Percentiles rank a stretch among this genome's conserved stretches.
Conservation (phyloP, 129 eudicot genomes). For the Dittrichia graveolens region DNA sequence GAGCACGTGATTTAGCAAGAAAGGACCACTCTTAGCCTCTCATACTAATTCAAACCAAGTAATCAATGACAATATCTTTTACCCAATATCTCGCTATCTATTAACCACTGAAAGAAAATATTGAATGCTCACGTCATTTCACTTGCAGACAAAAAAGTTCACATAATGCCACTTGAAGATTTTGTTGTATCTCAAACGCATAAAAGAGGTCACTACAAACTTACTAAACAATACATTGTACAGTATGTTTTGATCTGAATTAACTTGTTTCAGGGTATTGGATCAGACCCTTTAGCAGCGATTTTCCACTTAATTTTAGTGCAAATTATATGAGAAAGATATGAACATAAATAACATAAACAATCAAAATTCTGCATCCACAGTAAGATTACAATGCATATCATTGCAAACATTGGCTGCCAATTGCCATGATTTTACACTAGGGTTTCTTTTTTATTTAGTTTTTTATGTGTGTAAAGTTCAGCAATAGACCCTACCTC, state of each 20-base stretch:
- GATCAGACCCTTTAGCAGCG: neutral
- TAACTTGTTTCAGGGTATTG: neutral
- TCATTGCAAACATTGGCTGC: conserved; percentile 9
- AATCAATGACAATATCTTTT: conserved; percentile 39
- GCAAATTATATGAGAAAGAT: neutral
- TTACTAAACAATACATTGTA: conserved; percentile 11
- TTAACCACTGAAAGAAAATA: conserved; percentile 33
- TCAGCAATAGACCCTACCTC: conserved; percentile 30
- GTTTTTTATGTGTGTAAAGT: conserved; percentile 18
- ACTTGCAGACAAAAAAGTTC: conserved; percentile 23
- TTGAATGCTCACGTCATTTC: conserved; percentile 30
- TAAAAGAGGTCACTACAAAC: conserved; percentile 14
- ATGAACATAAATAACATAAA: conserved; percentile 7
- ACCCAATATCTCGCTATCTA: conserved; percentile 33
- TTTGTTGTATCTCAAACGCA: conserved; percentile 17
- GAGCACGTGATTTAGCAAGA: conserved; percentile 39
- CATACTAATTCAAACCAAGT: conserved; percentile 40
- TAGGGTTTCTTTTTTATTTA: neutral
- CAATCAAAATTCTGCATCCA: neutral
- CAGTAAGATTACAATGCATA: conserved; percentile 6
- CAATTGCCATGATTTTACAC: conserved; percentile 17
- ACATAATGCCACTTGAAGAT: conserved; percentile 18
- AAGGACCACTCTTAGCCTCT: conserved; percentile 46
- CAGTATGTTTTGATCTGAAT: neutral
- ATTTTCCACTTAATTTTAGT: neutral